phyloP scores from a whole-genome alignment of 2,329 filamentous ascomycete genomes.

The Microdochium nivale region DNA sequence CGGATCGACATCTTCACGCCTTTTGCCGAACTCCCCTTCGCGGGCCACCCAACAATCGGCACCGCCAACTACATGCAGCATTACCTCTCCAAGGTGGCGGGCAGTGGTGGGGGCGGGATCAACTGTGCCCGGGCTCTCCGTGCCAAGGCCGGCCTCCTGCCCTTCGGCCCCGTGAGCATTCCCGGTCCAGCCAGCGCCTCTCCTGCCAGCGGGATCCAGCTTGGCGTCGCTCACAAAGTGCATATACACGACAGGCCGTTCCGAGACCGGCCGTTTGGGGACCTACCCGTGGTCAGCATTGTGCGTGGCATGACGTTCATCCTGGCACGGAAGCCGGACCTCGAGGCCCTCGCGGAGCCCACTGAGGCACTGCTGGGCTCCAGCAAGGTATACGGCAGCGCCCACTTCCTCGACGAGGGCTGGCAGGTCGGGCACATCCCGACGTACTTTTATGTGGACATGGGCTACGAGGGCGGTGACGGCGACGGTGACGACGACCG shows the following conservation, averaged over 20 bases:
- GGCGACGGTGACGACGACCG: too few species aligned
- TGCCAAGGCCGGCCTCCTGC: constrained; percentile 19
- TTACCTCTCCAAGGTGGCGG: constrained; percentile 15
- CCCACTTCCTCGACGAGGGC: constrained; percentile 33
- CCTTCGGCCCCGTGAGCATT: constrained; percentile 4
- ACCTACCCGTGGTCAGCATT: constrained; percentile 47
- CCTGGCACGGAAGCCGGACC: constrained; percentile 48
- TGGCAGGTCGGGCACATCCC: constrained; percentile 45
- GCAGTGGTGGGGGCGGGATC: constrained; percentile 30
- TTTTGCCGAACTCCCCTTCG: constrained; percentile 47
- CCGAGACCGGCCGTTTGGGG: constrained; percentile 14
- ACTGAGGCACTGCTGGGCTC: constrained; percentile 22
- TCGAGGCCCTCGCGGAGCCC: constrained; percentile 44
- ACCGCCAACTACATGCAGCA: constrained; percentile 38
- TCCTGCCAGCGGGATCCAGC: constrained; percentile 45
- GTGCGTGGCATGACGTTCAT: constrained; percentile 66
- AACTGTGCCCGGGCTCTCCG: constrained; percentile 50
- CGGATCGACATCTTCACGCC: constrained; percentile 52
- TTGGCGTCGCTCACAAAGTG: constrained; percentile 58
- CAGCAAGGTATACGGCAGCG: constrained; percentile 9
- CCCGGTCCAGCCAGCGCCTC: constrained; percentile 16
- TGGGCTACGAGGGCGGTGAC: constrained; percentile 17
- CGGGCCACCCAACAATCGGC: constrained; percentile 55
- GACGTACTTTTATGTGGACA: constrained; percentile 48
- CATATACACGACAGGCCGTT: constrained; percentile 43